Conservation (phyloP, 139 green algal genomes). For the Chlorella sp. region DNA sequence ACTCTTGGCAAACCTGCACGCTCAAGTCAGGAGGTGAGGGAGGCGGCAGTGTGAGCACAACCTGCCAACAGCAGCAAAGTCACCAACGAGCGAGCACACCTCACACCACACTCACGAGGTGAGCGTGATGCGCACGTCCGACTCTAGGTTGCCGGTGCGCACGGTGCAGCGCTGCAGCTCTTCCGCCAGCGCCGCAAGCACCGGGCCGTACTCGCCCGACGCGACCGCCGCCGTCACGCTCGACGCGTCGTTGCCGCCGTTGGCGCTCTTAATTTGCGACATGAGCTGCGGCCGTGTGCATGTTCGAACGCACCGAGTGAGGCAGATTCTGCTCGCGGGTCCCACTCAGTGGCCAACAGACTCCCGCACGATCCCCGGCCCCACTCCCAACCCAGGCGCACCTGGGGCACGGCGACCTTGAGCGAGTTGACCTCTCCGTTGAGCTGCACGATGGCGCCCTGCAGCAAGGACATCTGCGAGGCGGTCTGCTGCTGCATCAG, state of each 20-base stretch:
- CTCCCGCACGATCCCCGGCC: too few relatives aligned
- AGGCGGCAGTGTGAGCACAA: too few relatives aligned
- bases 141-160: neutral
- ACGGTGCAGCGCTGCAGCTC: neutral
- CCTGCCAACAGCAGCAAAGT: too few relatives aligned
- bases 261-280: neutral
- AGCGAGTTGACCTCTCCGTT: conserved; percentile 5
- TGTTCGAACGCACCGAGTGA: too few relatives aligned
- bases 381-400: too few relatives aligned
- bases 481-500: neutral
- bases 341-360: too few relatives aligned
- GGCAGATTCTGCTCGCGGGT: too few relatives aligned
- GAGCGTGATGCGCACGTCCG: neutral
- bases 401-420: conserved; percentile 5
- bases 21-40: too few relatives aligned
- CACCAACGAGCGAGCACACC: too few relatives aligned
- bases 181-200: conserved; percentile 2
- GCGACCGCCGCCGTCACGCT: neutral
- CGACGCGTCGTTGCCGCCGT: neutral
- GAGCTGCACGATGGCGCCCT: conserved; percentile 7
- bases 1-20: neutral
- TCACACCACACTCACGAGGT: conserved; percentile 4
- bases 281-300: neutral
- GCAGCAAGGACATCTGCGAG: conserved; percentile 1
- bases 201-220: neutral